Evolutionary conservation across 2,329 filamentous ascomycete genomes (phyloP).

Genomic region (Paracorniculantispora psalliotae): DNA sequence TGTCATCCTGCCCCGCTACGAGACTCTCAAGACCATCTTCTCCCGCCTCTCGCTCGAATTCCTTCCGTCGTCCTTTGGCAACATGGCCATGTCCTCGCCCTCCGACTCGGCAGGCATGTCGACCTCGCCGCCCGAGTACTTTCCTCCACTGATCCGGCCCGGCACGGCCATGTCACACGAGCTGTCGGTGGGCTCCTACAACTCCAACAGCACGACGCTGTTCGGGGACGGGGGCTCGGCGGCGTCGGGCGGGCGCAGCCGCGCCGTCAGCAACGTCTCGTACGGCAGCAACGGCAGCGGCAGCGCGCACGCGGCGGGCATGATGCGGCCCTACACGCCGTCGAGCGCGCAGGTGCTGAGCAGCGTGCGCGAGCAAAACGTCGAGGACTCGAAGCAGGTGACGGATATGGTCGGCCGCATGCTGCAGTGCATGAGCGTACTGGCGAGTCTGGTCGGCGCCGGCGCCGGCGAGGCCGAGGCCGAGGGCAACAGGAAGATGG

Average conservation of each 20-base stretch:
- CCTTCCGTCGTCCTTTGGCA: constrained; percentile 49
- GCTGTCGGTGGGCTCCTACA: constrained; percentile 71
- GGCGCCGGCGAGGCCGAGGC: constrained; percentile 59
- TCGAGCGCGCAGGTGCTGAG: constrained; percentile 33
- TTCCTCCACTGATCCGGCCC: constrained; percentile 48
- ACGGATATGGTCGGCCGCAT: constrained; percentile 93
- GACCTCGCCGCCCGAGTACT: constrained; percentile 46
- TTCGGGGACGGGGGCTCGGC: constrained; percentile 57
- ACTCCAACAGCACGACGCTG: constrained; percentile 72
- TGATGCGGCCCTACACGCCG: constrained; percentile 47
- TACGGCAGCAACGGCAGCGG: constrained; percentile 51
- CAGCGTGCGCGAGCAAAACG: constrained; percentile 52
- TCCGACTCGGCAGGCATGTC: constrained; percentile 46
- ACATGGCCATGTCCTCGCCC: constrained; percentile 49
- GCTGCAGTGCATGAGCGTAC: constrained; percentile 91
- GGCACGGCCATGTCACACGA: constrained; percentile 73
- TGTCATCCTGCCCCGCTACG: constrained; percentile 83
- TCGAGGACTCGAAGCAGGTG: constrained; percentile 69
- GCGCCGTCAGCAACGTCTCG: constrained; percentile 82
- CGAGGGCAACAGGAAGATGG: constrained; percentile 70
- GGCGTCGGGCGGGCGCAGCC: constrained; percentile 57
- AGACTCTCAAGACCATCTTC: constrained; percentile 83
- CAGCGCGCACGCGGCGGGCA: constrained; percentile 21
- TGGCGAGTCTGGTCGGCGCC: constrained; percentile 65
- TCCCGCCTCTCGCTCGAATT: constrained; percentile 84